These are phyloP conservation scores for Neurospora sp. DNA, from an alignment of 495 filamentous ascomycete genomes.

Conservation along the genomic window DNA sequence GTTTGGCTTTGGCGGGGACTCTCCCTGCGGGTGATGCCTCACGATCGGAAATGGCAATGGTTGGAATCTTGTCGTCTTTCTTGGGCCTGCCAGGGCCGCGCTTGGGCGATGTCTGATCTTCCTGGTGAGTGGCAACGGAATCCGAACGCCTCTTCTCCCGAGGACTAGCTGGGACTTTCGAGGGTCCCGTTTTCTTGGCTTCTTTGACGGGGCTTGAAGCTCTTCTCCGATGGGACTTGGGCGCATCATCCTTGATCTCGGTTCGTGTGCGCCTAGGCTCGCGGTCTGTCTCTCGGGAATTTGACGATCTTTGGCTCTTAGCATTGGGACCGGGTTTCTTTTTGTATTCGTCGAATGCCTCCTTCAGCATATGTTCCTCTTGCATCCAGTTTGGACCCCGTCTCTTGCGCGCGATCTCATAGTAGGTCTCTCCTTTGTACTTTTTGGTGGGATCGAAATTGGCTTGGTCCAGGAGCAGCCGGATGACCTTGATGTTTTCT, in stretches of 20 bases:
- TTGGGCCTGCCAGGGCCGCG: conserved; percentile 36
- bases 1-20: conserved; percentile 29
- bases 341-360: conserved; percentile 60
- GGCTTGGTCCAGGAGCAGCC: conserved; percentile 66
- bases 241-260: conserved; percentile 32
- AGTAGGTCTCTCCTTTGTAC: conserved; percentile 63
- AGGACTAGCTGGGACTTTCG: conserved; percentile 29
- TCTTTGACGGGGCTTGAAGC: conserved; percentile 39
- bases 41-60: conserved; percentile 39
- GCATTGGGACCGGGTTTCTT: conserved; percentile 31
- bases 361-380: conserved; percentile 71
- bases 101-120: conserved; percentile 35
- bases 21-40: conserved; percentile 39
- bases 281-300: conserved; percentile 43
- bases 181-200: conserved; percentile 23
- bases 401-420: conserved; percentile 70
- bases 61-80: conserved; percentile 37
- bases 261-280: conserved; percentile 40
- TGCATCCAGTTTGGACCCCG: conserved; percentile 82
- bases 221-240: conserved; percentile 34
- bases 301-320: conserved; percentile 42
- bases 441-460: conserved; percentile 69
- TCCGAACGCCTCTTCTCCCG: conserved; percentile 31
- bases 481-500: conserved; percentile 72
- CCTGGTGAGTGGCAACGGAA: conserved; percentile 25